Evolutionary conservation across 2,329 filamentous ascomycete species (phyloP).

Genomic region (Penicillium sp.): DNA sequence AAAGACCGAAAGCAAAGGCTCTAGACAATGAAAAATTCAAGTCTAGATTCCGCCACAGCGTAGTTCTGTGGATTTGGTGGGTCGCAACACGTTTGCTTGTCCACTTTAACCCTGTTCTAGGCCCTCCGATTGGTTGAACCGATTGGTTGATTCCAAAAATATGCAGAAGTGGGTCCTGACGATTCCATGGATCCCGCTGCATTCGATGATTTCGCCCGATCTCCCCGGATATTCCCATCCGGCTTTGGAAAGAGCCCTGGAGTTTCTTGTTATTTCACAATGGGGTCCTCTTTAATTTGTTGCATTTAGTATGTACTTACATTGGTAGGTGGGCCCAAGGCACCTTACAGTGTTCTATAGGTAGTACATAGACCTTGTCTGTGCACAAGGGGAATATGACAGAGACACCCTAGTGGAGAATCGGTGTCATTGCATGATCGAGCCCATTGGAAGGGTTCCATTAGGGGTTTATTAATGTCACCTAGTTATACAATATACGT

Average conservation of each 20-base stretch:
- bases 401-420: not conserved
- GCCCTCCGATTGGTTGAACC: not conserved
- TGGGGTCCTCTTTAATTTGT: not conserved
- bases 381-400: not conserved
- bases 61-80: constrained; percentile 14
- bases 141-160: constrained; percentile 1
- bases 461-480: constrained; percentile 1
- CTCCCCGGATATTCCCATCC: constrained; percentile 7
- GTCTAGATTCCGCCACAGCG: constrained; percentile 20
- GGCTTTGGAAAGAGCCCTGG: not conserved
- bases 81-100: constrained; percentile 18
- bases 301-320: not conserved
- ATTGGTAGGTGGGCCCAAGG: not conserved
- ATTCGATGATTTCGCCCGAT: constrained; percentile 8
- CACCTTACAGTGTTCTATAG: not conserved
- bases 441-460: not conserved
- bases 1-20: constrained; percentile 2
- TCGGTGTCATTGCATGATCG: not conserved
- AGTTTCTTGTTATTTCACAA: not conserved
- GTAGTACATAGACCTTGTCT: not conserved
- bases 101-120: constrained; percentile 1
- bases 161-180: constrained; percentile 2
- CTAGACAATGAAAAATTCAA: constrained; percentile 4
- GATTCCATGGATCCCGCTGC: not conserved
- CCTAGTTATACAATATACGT: not conserved